Evolutionary conservation across 805 yeast species (phyloP).

Genomic region (Kodamaea kaohsiungensis): DNA sequence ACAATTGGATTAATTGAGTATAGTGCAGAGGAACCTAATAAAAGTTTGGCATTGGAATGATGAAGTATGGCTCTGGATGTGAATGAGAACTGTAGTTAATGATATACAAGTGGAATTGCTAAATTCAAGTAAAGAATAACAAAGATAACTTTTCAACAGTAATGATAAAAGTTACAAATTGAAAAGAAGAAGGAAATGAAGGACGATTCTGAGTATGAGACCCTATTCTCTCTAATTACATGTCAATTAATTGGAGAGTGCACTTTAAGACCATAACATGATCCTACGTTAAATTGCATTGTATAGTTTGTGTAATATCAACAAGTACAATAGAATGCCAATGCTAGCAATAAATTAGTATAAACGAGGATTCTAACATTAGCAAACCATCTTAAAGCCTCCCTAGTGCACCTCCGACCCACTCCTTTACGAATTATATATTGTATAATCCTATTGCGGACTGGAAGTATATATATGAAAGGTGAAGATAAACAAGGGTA

Average conservation of each 20-base stretch:
- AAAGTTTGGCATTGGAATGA: neutral
- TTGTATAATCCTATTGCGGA: neutral
- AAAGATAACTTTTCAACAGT: no score
- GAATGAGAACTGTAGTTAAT: neutral
- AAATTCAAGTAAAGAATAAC: no score
- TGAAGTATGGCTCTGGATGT: neutral
- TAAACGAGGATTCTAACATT: neutral
- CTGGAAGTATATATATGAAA: neutral
- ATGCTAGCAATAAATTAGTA: neutral
- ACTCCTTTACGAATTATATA: neutral
- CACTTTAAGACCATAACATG: neutral
- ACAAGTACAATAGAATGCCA: neutral
- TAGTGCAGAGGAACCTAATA: neutral
- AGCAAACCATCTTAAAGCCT: neutral
- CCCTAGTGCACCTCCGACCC: neutral
- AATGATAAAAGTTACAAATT: no score
- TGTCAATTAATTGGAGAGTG: neutral
- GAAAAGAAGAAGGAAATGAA: no score
- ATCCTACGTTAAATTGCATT: neutral
- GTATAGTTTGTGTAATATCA: neutral
- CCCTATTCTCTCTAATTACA: no score
- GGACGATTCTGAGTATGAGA: no score
- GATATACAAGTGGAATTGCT: no score
- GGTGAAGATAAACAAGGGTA: neutral
- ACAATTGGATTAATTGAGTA: neutral